Base-by-base conservation (phyloP, 495 filamentous ascomycete genomes). In the Barbatosphaeria neglecta region DNA sequence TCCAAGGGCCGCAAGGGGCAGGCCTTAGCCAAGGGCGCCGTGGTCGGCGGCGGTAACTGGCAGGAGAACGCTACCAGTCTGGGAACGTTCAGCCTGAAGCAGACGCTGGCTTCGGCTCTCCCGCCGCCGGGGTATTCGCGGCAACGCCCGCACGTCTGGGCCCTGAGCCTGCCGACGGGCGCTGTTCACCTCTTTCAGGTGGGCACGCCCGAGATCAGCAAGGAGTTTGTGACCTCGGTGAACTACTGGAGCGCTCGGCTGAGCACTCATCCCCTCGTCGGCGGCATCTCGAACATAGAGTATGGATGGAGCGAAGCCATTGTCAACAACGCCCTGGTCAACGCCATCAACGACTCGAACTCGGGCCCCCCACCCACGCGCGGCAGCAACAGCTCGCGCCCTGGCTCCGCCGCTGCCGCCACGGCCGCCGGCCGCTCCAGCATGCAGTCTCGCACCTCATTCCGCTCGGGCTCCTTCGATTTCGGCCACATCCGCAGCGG, bases 191-290 rank as follows among this genome's bases (percentile, higher is more conserved):
- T 97, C 22, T 99, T 99, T 74, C 89, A 97, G 60, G 93, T 88
- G 49, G 92, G 93, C 37, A 99, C 92, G 0, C 80, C 86, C 2
- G 93, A 97, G 57, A 96, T 99, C 54, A 83, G 90, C 39, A 82
- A 82, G 43, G 92, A 99, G 55, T 99, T 95, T 49, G 88, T 96
- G 43, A 81, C 78, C 27, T 93, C 87, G 0, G 90, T 87, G 53
- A 99, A 99, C 66, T 99, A 99, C 66, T 99, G 92, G 92, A 87
- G 86, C 55, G 89, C 92, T 2, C 77, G 92, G 37, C 70, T 97
- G 8, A 94, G 87, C 56, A 96, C 95, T 50, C 85, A 95, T 50
- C 92, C 92, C 10, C 69, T 97, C 4, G 76, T 89, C 8, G 92
- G 90, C 22, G 90, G 87, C 50, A 82, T 97, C 56, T 93, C 87